Percentiles rank a stretch among this genome's conserved stretches.
These are phyloP conservation scores for Ascochyta koolunga DNA, from an alignment of 2,329 filamentous ascomycete genomes.

Conservation along the genomic window DNA sequence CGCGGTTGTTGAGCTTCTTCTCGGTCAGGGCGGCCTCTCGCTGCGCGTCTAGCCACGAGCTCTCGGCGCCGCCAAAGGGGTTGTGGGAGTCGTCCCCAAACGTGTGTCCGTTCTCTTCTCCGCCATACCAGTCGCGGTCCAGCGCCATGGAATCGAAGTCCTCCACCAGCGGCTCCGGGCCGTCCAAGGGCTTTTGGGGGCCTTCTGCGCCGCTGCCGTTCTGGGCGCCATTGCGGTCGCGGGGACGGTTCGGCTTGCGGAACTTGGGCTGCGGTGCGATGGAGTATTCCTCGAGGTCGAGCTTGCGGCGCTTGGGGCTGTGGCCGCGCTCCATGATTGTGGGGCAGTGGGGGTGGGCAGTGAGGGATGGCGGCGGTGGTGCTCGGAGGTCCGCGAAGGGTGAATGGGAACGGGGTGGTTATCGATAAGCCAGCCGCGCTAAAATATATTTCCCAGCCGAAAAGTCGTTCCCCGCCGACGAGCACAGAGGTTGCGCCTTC, in stretches of 20 bases:
- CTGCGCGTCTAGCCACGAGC: slow-evolving; percentile 76
- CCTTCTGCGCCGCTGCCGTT: slow-evolving; percentile 46
- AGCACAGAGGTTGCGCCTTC: slow-evolving; percentile 3
- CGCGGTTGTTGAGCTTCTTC: slow-evolving; percentile 75
- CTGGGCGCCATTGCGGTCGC: slow-evolving; percentile 44
- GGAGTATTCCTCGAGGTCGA: slow-evolving; percentile 68
- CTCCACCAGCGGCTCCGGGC: slow-evolving; percentile 64
- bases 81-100: slow-evolving; percentile 94
- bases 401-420: not conserved
- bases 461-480: slow-evolving; percentile 20
- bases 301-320: slow-evolving; percentile 69
- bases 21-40: slow-evolving; percentile 75
- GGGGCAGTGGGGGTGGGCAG: not conserved
- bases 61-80: slow-evolving; percentile 79
- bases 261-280: slow-evolving; percentile 57
- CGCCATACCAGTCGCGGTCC: slow-evolving; percentile 91
- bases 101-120: slow-evolving; percentile 82
- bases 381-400: slow-evolving; percentile 30
- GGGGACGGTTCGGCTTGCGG: slow-evolving; percentile 43
- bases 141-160: slow-evolving; percentile 75
- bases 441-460: slow-evolving; percentile 14
- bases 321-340: slow-evolving; percentile 48
- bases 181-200: slow-evolving; percentile 65
- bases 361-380: not conserved
- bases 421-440: slow-evolving; percentile 25